phyloP scores from a whole-genome alignment of 2,329 filamentous ascomycete genomes.

The Verticillium albo-atrum region DNA sequence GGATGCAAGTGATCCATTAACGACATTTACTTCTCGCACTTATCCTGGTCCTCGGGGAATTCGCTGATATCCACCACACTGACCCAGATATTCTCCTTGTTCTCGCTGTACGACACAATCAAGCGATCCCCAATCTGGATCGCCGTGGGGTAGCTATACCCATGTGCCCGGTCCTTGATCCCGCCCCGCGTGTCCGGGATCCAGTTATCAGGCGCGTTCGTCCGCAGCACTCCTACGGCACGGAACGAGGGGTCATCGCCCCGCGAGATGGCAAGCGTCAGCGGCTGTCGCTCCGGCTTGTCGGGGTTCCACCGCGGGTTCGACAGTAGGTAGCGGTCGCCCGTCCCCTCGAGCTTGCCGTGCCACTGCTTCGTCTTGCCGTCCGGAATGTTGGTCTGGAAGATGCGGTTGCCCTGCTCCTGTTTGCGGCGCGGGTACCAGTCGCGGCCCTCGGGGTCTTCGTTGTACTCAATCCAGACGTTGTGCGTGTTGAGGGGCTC shows the following conservation, averaged over 20 bases:
- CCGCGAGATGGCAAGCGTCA: constrained; percentile 14
- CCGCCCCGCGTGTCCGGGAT: constrained; percentile 17
- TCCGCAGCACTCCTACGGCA: constrained; percentile 15
- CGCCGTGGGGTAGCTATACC: constrained; percentile 18
- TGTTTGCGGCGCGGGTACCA: constrained; percentile 16
- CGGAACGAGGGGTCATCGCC: constrained; percentile 7
- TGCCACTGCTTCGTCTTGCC: constrained; percentile 17
- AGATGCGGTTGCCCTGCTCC: constrained; percentile 14
- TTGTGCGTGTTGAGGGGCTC: constrained; percentile 13
- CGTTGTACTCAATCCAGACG: constrained; percentile 18
- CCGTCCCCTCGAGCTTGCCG: constrained; percentile 6
- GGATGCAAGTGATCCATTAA: too few relatives aligned
- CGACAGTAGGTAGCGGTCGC: constrained; percentile 10
- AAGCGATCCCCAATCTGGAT: constrained; percentile 15
- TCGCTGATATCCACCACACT: constrained; percentile 13
- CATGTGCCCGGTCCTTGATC: constrained; percentile 13
- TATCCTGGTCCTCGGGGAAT: constrained; percentile 5
- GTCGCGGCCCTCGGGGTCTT: constrained; percentile 7
- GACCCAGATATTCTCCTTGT: constrained; percentile 22
- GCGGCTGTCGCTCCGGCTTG: constrained; percentile 10
- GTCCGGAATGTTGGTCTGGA: constrained; percentile 16
- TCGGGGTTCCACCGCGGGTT: constrained; percentile 14
- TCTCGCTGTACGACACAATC: constrained; percentile 18
- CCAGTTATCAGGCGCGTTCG: constrained; percentile 14
- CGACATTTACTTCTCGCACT: not conserved